Evolutionary conservation across 306 rosid species (phyloP).

Genomic region (Bauhinia variegata): DNA sequence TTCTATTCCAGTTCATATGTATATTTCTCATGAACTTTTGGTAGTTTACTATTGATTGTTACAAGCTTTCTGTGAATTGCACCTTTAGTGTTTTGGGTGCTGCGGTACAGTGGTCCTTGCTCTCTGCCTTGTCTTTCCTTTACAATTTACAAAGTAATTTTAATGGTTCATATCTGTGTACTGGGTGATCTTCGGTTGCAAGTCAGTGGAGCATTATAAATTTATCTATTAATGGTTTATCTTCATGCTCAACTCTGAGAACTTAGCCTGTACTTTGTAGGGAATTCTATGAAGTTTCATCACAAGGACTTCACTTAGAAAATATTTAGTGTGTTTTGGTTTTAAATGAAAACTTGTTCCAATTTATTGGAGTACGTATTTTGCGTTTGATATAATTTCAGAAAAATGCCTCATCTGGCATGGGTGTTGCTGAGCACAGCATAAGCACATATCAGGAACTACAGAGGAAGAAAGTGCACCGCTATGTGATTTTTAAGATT

Average conservation of each 20-base stretch:
- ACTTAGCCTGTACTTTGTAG: background rate
- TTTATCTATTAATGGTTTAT: constrained; percentile 16
- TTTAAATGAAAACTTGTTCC: background rate
- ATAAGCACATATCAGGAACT: constrained; percentile 63
- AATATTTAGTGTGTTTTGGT: background rate
- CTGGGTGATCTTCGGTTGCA: constrained; percentile 15
- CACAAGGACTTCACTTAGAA: constrained; percentile 9
- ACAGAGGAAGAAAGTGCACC: constrained; percentile 80
- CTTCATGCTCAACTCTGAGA: background rate
- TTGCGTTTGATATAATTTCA: constrained; percentile 34
- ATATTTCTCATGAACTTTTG: background rate
- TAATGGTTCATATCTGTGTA: constrained; percentile 8
- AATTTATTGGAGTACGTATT: constrained; percentile 2
- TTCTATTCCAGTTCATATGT: too few species aligned
- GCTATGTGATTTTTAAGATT: constrained; percentile 76
- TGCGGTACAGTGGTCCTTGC: background rate
- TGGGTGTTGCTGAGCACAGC: constrained; percentile 74
- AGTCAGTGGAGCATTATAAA: background rate
- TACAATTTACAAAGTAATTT: constrained; percentile 17
- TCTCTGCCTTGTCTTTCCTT: background rate
- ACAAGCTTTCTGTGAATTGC: too few species aligned
- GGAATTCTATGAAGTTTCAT: background rate
- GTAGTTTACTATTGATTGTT: too few species aligned
- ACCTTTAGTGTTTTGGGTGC: background rate
- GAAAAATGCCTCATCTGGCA: constrained; percentile 79